Conservation (phyloP, 768 basidiomycete genomes). For the Mycena crocata region DNA sequence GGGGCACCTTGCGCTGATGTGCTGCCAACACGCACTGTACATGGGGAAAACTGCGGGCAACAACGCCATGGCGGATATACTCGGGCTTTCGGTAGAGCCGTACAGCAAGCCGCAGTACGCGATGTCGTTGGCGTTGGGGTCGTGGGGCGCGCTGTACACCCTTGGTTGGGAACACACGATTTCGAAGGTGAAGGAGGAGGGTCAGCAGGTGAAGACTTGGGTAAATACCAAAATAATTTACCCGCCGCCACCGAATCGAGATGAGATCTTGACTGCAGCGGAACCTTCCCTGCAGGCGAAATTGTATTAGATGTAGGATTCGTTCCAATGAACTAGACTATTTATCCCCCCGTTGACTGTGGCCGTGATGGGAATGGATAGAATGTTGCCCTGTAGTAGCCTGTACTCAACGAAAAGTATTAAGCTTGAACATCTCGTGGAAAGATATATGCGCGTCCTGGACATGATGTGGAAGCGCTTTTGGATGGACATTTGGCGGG, state of each 20-base stretch:
- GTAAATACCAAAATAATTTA: slow-evolving; percentile 33
- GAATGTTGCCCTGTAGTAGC: too few species aligned
- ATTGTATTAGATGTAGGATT: too few species aligned
- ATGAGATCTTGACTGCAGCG: slow-evolving; percentile 22
- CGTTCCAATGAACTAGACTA: too few species aligned
- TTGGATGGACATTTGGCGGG: too few species aligned
- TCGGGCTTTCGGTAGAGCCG: slow-evolving; percentile 19
- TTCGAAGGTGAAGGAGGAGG: slow-evolving; percentile 19
- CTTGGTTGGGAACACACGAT: slow-evolving; percentile 30
- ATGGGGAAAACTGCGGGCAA: slow-evolving; percentile 35
- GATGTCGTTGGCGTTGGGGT: slow-evolving; percentile 31
- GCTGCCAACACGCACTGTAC: slow-evolving; percentile 30
- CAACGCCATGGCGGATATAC: slow-evolving; percentile 32
- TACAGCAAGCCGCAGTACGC: slow-evolving; percentile 29
- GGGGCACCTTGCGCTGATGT: slow-evolving; percentile 29
- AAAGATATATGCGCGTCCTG: too few species aligned
- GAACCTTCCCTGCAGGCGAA: slow-evolving; percentile 17
- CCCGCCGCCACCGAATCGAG: slow-evolving; percentile 27
- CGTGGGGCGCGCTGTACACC: slow-evolving; percentile 32
- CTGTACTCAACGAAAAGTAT: too few species aligned
- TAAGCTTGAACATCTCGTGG: too few species aligned
- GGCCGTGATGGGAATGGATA: too few species aligned
- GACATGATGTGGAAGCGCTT: too few species aligned
- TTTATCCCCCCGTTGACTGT: too few species aligned
- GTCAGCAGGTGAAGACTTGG: slow-evolving; percentile 23